phyloP scores from a whole-genome alignment of 108 stramenopile genomes.

The Schizochytrium sp. region DNA sequence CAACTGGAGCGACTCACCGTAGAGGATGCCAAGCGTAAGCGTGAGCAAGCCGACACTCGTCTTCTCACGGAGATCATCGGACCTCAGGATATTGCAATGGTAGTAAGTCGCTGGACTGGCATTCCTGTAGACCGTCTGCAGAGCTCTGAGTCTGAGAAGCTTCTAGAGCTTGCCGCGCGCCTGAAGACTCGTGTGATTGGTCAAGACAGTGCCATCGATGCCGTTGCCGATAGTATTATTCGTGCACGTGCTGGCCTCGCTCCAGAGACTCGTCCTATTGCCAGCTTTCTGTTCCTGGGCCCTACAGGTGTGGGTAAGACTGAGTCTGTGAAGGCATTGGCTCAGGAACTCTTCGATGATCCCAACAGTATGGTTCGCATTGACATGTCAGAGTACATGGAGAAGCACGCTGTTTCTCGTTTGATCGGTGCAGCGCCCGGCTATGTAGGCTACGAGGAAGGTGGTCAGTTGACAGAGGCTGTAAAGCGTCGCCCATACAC shows the following conservation, averaged over 20 bases:
- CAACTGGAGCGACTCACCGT: conserved; percentile 74
- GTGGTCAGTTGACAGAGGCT: conserved; percentile 96
- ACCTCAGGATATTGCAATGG: conserved; percentile 92
- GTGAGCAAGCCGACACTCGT: conserved; percentile 73
- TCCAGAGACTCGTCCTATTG: conserved; percentile 84
- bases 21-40: conserved; percentile 83
- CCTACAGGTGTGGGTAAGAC: conserved; percentile 94
- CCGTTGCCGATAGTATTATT: conserved; percentile 85
- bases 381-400: conserved; percentile 98
- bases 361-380: conserved; percentile 91
- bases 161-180: conserved; percentile 81
- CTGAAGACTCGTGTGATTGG: conserved; percentile 86
- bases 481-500: conserved; percentile 91
- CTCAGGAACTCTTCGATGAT: conserved; percentile 86
- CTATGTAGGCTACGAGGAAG: conserved; percentile 96
- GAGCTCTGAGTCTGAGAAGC: conserved; percentile 86
- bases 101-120: conserved; percentile 92
- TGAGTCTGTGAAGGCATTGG: conserved; percentile 88
- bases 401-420: conserved; percentile 88
- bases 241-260: conserved; percentile 86
- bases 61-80: conserved; percentile 87
- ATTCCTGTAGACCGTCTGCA: conserved; percentile 89
- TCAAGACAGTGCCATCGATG: conserved; percentile 84
- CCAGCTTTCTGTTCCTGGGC: conserved; percentile 90
- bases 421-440: conserved; percentile 95